Percentiles rank a stretch among this genome's conserved stretches.
These are phyloP conservation scores for Ascochyta fabae DNA, from an alignment of 2,329 filamentous ascomycete species.

Conservation along the genomic window DNA sequence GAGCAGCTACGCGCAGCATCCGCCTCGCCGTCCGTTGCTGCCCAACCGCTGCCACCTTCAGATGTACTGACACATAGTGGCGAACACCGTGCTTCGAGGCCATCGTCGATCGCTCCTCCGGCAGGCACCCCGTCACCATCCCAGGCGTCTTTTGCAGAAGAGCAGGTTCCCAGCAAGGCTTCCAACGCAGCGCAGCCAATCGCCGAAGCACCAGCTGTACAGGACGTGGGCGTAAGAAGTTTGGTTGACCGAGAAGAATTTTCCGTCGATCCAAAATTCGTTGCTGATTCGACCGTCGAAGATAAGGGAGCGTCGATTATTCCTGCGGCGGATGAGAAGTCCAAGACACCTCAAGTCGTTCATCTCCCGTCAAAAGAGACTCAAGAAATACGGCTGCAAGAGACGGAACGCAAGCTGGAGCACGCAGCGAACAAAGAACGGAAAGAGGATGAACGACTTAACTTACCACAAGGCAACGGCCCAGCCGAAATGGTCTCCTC, in stretches of 20 bases:
- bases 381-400: slow-evolving; percentile 55
- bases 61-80: slow-evolving; percentile 27
- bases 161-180: slow-evolving; percentile 22
- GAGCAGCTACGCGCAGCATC: slow-evolving; percentile 46
- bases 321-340: slow-evolving; percentile 15
- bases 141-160: slow-evolving; percentile 19
- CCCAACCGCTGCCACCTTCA: slow-evolving; percentile 30
- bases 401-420: slow-evolving; percentile 50
- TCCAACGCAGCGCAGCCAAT: slow-evolving; percentile 10
- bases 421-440: slow-evolving; percentile 45
- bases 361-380: slow-evolving; percentile 59
- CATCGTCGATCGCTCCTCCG: slow-evolving; percentile 15
- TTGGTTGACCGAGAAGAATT: slow-evolving; percentile 22
- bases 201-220: slow-evolving; percentile 20
- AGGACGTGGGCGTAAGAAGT: slow-evolving; percentile 14
- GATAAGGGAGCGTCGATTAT: slow-evolving; percentile 24
- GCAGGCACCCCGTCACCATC: slow-evolving; percentile 18
- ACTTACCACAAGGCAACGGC: slow-evolving; percentile 32
- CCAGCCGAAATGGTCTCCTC: slow-evolving; percentile 51
- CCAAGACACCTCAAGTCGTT: slow-evolving; percentile 45
- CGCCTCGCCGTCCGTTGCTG: slow-evolving; percentile 41
- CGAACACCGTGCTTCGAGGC: slow-evolving; percentile 14
- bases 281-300: slow-evolving; percentile 42
- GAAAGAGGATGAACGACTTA: slow-evolving; percentile 48
- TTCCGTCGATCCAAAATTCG: slow-evolving; percentile 31